These are phyloP conservation scores for Plasmopara muralis DNA, from an alignment of 352 stramenopile species.

Conservation along the genomic window DNA sequence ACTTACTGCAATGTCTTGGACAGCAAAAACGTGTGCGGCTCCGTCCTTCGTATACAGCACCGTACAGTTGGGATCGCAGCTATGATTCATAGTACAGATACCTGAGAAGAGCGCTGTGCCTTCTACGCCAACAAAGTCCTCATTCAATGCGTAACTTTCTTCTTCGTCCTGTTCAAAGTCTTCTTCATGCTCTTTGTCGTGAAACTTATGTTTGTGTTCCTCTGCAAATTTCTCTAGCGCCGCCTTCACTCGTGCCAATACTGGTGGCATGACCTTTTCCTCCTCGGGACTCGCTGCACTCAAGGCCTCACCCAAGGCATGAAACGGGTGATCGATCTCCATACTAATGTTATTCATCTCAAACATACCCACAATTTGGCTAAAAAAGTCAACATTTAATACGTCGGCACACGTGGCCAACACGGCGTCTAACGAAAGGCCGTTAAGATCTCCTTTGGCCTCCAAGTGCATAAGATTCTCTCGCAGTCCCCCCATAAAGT, in stretches of 20 bases:
- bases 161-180: conserved; percentile 37
- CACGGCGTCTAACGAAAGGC: conserved; percentile 45
- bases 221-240: conserved; percentile 64
- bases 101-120: conserved; percentile 90
- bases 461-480: conserved; percentile 48
- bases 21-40: conserved; percentile 60
- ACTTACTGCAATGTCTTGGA: conserved; percentile 59
- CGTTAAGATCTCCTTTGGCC: conserved; percentile 46
- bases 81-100: conserved; percentile 96
- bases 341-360: conserved; percentile 96
- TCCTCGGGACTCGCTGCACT: conserved; percentile 46
- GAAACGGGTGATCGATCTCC: conserved; percentile 80
- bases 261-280: conserved; percentile 55
- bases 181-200: conserved; percentile 31
- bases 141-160: conserved; percentile 41
- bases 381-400: conserved; percentile 80
- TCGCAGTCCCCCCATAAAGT: conserved; percentile 43
- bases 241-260: conserved; percentile 55
- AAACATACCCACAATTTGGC: conserved; percentile 90
- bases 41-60: conserved; percentile 85
- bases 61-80: conserved; percentile 89
- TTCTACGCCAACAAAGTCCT: conserved; percentile 92
- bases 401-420: conserved; percentile 42
- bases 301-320: conserved; percentile 57
- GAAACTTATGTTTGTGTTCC: conserved; percentile 43